Evolutionary conservation across 495 filamentous ascomycete species (phyloP), one percentile per base, ranked within the genome.

Genomic region (Neurospora intermedia): DNA sequence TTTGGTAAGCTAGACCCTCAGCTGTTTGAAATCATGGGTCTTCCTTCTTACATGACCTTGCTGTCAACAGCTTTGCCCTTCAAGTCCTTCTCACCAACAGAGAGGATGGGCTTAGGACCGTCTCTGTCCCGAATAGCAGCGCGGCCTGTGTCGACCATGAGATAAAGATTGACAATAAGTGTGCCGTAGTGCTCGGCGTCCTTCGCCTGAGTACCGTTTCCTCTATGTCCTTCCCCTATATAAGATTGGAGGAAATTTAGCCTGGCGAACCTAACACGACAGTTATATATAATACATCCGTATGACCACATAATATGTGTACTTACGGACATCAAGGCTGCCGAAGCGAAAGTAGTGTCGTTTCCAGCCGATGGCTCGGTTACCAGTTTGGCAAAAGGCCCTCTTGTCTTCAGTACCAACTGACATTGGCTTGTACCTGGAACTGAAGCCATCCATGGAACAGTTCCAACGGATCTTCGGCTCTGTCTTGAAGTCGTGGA

Each of bases 21-120:
- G n/a, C 1, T 20, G 3, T 46, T 10, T 1, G 18, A 4, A 1
- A 20, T 3, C n/a, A 4, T 46, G 8, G 4, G 18, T 46, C 0
- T 1, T 4, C 0, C 1, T 38, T 5, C 18, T 46, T 40, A 77
- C 75, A 6, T 27, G 35, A 35, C 66, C 2, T 23, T n/a, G 35
- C 71, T 73, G 66, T 74, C 71, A 13, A 77, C 1, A 0, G 74
- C 72, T 35, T 27, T 74, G 0, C 76, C 76, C 20, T 77, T 77
- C 31, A 77, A n/a, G 0, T 70, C 70, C 35, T 72, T 75, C 43
- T 77, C 74, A 4, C 48, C 13, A 3, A 76, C 20, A 6, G 54
- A 35, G 1, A 9, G 27, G 0, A 66, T 35, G 7, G 4, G 54
- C 6, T 3, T 31, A 18, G 54, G 54, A 0, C 54, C 27, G 5